Percentiles rank a stretch among this genome's conserved stretches.
Conservation (phyloP, 2,329 filamentous ascomycete species). For the Lasiodiplodia citricola region DNA sequence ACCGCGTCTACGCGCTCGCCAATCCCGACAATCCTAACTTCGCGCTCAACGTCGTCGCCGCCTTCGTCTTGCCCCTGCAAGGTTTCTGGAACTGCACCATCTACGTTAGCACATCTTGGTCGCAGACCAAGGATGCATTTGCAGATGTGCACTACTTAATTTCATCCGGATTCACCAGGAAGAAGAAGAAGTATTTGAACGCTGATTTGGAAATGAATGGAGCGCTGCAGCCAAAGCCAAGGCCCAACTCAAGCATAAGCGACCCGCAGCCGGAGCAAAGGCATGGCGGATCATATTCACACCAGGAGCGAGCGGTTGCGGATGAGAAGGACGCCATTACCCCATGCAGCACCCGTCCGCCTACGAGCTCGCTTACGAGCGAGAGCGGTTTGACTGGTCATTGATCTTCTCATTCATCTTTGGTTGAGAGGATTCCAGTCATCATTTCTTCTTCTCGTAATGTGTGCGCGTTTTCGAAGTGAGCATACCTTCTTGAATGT, state of each 20-base stretch:
- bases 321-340: conserved; percentile 8
- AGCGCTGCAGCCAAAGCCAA: neutral
- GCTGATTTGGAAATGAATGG: neutral
- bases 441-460: neutral
- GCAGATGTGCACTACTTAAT: neutral
- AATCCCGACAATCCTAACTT: conserved; percentile 56
- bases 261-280: neutral
- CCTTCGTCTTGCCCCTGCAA: conserved; percentile 78
- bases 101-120: conserved; percentile 69
- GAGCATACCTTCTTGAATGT: neutral
- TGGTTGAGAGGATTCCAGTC: neutral
- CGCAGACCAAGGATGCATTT: conserved; percentile 56
- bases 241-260: neutral
- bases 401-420: neutral
- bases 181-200: neutral
- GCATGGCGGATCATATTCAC: neutral
- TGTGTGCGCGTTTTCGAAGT: neutral
- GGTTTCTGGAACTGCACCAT: conserved; percentile 86
- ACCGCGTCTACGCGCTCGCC: conserved; percentile 74
- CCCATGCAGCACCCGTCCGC: neutral
- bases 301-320: neutral
- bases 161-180: neutral
- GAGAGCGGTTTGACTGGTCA: conserved; percentile 1
- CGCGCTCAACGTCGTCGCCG: conserved; percentile 70
- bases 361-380: conserved; percentile 3